These are phyloP conservation scores for Powellomyces hirtus DNA, from an alignment of 192 early-diverging fungal species.

Conservation along the genomic window DNA sequence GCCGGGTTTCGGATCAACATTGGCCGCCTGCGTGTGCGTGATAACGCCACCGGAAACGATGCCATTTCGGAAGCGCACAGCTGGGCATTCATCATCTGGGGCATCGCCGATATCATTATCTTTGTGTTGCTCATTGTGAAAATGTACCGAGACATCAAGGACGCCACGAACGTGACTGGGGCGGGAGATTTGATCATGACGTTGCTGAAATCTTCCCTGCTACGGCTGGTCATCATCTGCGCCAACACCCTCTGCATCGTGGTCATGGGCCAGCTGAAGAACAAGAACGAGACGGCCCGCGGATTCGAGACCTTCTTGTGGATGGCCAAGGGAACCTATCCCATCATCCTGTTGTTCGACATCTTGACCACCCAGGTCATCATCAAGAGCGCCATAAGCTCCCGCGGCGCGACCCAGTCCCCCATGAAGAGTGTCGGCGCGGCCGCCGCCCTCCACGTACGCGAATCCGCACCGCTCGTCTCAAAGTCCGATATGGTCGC, in stretches of 20 bases:
- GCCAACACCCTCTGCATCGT: background rate
- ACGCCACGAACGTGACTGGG: background rate
- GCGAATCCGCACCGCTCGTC: no score
- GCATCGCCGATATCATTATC: background rate
- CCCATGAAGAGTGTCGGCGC: no score
- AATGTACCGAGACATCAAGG: background rate
- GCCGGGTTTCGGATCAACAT: slow-evolving; percentile 2
- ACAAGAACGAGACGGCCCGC: background rate
- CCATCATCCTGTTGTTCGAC: slow-evolving; percentile 1
- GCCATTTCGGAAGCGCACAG: slow-evolving; percentile 4
- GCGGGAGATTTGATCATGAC: background rate
- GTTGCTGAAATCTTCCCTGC: background rate
- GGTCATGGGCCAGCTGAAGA: background rate
- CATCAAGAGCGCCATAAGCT: background rate
- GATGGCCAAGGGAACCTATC: slow-evolving; percentile 6
- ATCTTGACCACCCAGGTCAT: background rate
- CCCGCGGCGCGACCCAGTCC: background rate
- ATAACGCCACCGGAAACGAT: background rate
- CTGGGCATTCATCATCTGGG: slow-evolving; percentile 5
- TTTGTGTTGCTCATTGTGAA: background rate
- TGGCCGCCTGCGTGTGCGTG: background rate
- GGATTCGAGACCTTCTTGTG: background rate
- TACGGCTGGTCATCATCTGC: slow-evolving; percentile 1
- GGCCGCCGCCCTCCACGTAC: no score
- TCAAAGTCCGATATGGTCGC: no score